Percentiles rank a stretch among this genome's conserved stretches.
These are phyloP conservation scores for Annulohypoxylon moriforme DNA, from an alignment of 495 filamentous ascomycete genomes.

Conservation along the genomic window DNA sequence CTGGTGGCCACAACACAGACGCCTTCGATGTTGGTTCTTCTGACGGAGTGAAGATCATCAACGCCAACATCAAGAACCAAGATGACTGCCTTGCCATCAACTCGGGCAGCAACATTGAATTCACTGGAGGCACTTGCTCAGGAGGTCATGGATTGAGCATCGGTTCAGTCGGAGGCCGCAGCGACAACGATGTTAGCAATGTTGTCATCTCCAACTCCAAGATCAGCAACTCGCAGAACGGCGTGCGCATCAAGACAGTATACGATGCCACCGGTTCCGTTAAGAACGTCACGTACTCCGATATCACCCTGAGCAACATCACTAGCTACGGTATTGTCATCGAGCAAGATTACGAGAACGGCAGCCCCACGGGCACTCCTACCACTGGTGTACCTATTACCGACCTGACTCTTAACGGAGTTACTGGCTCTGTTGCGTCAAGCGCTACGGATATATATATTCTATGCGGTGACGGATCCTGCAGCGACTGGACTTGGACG, in stretches of 20 bases:
- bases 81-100: constrained; percentile 74
- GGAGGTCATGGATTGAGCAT: constrained; percentile 78
- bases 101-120: constrained; percentile 67
- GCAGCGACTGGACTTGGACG: constrained; percentile 62
- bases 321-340: constrained; percentile 73
- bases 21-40: constrained; percentile 70
- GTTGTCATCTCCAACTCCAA: constrained; percentile 63
- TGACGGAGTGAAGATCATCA: constrained; percentile 63
- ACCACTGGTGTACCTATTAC: constrained; percentile 73
- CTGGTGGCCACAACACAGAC: constrained; percentile 71
- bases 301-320: constrained; percentile 69
- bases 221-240: constrained; percentile 66
- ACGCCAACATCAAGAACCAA: constrained; percentile 69
- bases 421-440: constrained; percentile 62
- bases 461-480: constrained; percentile 60
- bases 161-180: constrained; percentile 73
- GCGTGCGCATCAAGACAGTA: constrained; percentile 73
- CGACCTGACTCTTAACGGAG: constrained; percentile 61
- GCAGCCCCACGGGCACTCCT: constrained; percentile 68
- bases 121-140: constrained; percentile 63
- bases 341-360: constrained; percentile 76
- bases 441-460: constrained; percentile 62
- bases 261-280: constrained; percentile 67
- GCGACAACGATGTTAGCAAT: constrained; percentile 67
- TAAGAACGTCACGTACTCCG: constrained; percentile 67